A percentile compares a stretch with the other conserved stretches of the same genome.
phyloP scores from a whole-genome alignment of 2,329 filamentous ascomycete genomes.

The Madurella mycetomatis region DNA sequence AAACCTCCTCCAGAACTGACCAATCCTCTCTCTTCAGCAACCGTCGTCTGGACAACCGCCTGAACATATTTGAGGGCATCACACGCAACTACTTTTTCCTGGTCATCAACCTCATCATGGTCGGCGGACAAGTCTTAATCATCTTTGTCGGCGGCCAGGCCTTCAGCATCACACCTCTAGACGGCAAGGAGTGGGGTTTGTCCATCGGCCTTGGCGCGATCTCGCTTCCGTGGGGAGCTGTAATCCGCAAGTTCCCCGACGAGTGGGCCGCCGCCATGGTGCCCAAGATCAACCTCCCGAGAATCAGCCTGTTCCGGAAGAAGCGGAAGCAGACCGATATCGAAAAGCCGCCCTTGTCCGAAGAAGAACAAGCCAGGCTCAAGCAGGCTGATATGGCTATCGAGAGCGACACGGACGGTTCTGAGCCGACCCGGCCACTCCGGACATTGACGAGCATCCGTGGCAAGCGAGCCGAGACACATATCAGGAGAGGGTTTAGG shows the following conservation, averaged over 20 bases:
- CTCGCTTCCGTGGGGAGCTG: slow-evolving; percentile 68
- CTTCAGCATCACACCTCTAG: slow-evolving; percentile 62
- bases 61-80: slow-evolving; percentile 85
- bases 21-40: slow-evolving; percentile 45
- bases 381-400: no score
- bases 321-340: slow-evolving; percentile 10
- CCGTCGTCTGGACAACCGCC: slow-evolving; percentile 76
- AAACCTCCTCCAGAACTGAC: slow-evolving; percentile 9
- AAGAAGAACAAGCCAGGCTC: neutral
- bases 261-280: slow-evolving; percentile 34
- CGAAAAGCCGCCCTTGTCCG: slow-evolving; percentile 3
- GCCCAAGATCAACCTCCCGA: slow-evolving; percentile 22
- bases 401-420: neutral
- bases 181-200: slow-evolving; percentile 73
- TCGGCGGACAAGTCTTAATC: slow-evolving; percentile 79
- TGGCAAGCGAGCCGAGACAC: slow-evolving; percentile 24
- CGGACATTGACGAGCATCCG: slow-evolving; percentile 26
- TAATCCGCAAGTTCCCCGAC: slow-evolving; percentile 72
- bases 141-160: slow-evolving; percentile 74
- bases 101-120: slow-evolving; percentile 73
- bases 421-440: slow-evolving; percentile 18
- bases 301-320: slow-evolving; percentile 19
- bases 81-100: slow-evolving; percentile 77
- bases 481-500: slow-evolving; percentile 25
- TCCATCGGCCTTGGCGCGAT: slow-evolving; percentile 72